phyloP scores from a whole-genome alignment of 306 rosid genomes.

The Lithocarpus polystachyus region DNA sequence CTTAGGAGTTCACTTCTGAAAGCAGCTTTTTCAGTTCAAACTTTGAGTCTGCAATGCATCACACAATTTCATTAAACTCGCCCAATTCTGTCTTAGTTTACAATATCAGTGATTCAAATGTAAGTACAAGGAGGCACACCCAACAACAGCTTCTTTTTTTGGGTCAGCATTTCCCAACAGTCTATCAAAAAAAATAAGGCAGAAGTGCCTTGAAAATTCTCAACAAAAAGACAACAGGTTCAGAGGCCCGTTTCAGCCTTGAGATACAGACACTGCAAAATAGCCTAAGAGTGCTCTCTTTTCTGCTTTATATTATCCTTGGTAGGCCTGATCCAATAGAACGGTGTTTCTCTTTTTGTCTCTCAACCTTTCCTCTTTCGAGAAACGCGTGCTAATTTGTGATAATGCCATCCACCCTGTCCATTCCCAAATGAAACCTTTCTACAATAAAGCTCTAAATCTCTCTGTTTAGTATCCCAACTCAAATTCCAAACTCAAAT shows the following conservation, averaged over 20 bases:
- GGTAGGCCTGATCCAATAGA: constrained; percentile 48
- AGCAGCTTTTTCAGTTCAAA: neutral
- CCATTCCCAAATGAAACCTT: constrained; percentile 1
- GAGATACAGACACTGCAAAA: constrained; percentile 29
- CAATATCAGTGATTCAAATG: neutral
- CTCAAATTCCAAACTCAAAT: neutral
- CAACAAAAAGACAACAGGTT: constrained; percentile 68
- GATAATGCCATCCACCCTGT: constrained; percentile 61
- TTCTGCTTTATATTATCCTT: neutral
- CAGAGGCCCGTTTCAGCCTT: constrained; percentile 45
- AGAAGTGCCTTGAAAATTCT: constrained; percentile 57
- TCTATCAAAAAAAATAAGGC: constrained; percentile 19
- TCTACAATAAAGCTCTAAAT: neutral
- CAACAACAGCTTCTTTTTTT: neutral
- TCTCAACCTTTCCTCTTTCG: constrained; percentile 50
- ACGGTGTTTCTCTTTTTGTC: constrained; percentile 45
- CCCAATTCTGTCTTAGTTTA: neutral
- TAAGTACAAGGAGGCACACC: neutral
- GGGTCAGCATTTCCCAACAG: constrained; percentile 22
- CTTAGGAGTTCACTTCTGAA: neutral
- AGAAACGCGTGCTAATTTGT: constrained; percentile 62
- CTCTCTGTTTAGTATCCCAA: no score
- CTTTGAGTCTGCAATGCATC: neutral
- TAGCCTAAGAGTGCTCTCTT: constrained; percentile 12
- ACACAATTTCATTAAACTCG: neutral